A percentile compares a stretch with the other conserved stretches of the same genome.
These are phyloP conservation scores for Scenedesmus sp. DNA, from an alignment of 163 green algal species.

Conservation along the genomic window DNA sequence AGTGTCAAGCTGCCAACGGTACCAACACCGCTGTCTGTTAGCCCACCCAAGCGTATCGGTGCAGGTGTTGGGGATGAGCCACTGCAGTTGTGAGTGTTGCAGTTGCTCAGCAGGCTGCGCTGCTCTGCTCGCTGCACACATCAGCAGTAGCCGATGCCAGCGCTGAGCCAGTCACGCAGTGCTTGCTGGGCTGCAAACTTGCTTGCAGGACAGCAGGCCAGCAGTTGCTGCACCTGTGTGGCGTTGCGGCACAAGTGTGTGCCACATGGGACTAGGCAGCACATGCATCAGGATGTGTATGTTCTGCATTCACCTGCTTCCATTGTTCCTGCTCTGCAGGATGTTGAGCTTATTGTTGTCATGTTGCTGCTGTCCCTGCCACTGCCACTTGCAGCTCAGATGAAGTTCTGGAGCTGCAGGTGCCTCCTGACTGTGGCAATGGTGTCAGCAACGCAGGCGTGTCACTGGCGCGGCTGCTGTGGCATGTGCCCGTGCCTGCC, in stretches of 20 bases:
- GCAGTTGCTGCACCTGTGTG: neutral
- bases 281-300: neutral
- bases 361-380: neutral
- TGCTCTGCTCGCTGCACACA: neutral
- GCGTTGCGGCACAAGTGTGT: too few species aligned
- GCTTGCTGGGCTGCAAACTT: neutral
- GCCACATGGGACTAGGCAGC: too few species aligned
- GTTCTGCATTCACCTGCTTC: neutral
- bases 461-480: constrained; percentile 81
- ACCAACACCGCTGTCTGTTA: constrained; percentile 41
- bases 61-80: neutral
- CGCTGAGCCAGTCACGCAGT: neutral
- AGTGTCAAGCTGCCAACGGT: constrained; percentile 35
- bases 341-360: neutral
- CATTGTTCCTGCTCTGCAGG: neutral
- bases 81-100: constrained; percentile 3
- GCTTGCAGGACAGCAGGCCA: neutral
- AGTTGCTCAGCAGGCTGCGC: neutral
- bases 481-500: constrained; percentile 70
- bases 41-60: constrained; percentile 45
- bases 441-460: constrained; percentile 72
- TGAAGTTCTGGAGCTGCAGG: constrained; percentile 70
- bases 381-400: constrained; percentile 37
- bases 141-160: neutral
- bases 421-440: constrained; percentile 79